Evolutionary conservation across 2,329 filamentous ascomycete species (phyloP), one percentile per base, ranked within the genome.

Genomic region (Neocatenulostroma microsporum): DNA sequence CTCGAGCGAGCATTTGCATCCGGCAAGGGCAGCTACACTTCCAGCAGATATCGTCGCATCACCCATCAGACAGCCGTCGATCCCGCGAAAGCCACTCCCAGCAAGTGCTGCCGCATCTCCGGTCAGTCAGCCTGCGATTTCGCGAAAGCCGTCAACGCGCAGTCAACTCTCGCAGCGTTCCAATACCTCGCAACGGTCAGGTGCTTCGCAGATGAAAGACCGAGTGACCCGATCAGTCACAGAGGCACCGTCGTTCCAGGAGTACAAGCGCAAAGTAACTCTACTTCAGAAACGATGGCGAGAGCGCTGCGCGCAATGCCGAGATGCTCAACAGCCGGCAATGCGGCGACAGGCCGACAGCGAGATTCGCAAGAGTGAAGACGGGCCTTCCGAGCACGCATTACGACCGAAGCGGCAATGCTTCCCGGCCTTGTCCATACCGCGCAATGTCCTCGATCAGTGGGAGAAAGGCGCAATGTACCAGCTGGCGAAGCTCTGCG

Each of bases 401-500:
- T 23, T 21, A 19, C 52, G 44, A 34, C 37, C 49, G 3, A 50
- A 49, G 35, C 45, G 53, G 14, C 41, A 46, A 25, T 52, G 54
- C 28, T 58, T 50, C 36, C 47, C 47, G 2, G 36, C 47, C 10
- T 36, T 75, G 17, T 69, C 72, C 18, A 71, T 79, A n/a, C 65
- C 77, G 0, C 69, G 74, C 3, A 74, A 78, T 9, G 68, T 78
- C 2, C 64, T 86, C 2, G 76, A 84, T 23, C 73, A 78, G 44
- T 89, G 83, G 83, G 81, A 87, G 49, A 18, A 20, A n/a, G 33
- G 21, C 69, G 67, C 2, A 71, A 72, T 85, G 66, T 80, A 80
- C 2, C 78, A 84, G 42, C 74, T 89, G 42, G 83, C 85, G 54
- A 69, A 76, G 13, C 75, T 84, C 1, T 69, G 87, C 12, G 74